These are phyloP conservation scores for Salix suchowensis DNA, from an alignment of 345 rosid genomes.

Conservation along the genomic window DNA sequence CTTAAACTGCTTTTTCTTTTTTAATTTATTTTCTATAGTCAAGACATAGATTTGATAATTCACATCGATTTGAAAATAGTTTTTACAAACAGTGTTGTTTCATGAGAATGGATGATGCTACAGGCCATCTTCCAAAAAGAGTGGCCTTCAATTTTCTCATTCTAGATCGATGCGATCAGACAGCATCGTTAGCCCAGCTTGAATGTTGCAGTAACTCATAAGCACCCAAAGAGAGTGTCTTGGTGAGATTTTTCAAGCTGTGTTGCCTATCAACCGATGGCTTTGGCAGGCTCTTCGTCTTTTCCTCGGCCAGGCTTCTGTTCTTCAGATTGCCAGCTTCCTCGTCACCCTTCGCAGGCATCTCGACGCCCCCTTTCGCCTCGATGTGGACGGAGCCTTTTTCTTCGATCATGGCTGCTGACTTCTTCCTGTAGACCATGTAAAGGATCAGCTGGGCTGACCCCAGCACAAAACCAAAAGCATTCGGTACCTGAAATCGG, in stretches of 20 bases:
- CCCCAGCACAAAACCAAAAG: conserved; percentile 44
- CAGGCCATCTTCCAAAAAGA: too few species aligned
- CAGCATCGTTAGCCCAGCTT: conserved; percentile 10
- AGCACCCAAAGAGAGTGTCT: conserved; percentile 25
- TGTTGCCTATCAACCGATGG: conserved; percentile 19
- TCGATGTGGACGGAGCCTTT: conserved; percentile 24
- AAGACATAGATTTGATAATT: too few species aligned
- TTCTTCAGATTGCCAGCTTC: conserved; percentile 3
- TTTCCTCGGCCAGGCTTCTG: conserved; percentile 7
- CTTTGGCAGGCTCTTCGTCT: conserved; percentile 18
- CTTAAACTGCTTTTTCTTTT: too few species aligned
- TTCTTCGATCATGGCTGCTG: conserved; percentile 14
- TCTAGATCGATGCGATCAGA: neutral
- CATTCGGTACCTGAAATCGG: conserved; percentile 47
- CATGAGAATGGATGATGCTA: too few species aligned
- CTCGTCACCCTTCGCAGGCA: conserved; percentile 4
- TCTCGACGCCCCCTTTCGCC: conserved; percentile 22
- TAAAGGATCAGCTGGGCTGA: conserved; percentile 49
- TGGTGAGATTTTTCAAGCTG: conserved; percentile 27
- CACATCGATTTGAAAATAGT: too few species aligned
- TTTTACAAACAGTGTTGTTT: too few species aligned
- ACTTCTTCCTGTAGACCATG: conserved; percentile 32
- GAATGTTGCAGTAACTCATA: conserved; percentile 24
- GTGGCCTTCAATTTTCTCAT: neutral
- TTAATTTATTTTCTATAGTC: too few species aligned